phyloP scores from a whole-genome alignment of 164 flowering plant species.

The Magnolia officinalis region DNA sequence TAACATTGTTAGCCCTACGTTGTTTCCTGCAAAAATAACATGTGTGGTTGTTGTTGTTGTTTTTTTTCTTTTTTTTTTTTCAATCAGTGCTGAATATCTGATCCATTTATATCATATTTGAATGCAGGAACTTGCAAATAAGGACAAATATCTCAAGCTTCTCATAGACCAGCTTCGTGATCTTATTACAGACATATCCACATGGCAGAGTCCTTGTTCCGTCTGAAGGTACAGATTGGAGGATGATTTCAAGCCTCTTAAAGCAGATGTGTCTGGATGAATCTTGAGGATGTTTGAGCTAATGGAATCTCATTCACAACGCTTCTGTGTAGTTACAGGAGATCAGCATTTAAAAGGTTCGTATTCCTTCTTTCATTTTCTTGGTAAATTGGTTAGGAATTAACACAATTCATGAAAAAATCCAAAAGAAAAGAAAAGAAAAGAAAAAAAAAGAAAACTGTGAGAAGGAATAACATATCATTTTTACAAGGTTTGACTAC shows the following conservation, averaged over 20 bases:
- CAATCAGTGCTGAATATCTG: neutral
- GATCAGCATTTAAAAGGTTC: no score
- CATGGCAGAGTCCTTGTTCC: conserved; percentile 89
- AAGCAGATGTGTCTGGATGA: neutral
- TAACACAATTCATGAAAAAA: no score
- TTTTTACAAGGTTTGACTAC: no score
- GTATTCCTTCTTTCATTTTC: no score
- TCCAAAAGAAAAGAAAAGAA: no score
- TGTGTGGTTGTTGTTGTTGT: neutral
- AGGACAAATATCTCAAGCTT: conserved; percentile 57
- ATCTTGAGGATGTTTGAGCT: neutral
- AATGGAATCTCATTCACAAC: neutral
- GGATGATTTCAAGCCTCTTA: neutral
- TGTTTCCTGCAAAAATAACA: neutral
- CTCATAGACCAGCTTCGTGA: conserved; percentile 82
- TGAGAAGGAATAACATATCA: no score
- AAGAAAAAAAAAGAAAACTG: no score
- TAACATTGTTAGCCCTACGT: neutral
- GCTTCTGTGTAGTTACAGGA: neutral
- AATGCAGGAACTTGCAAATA: conserved; percentile 62
- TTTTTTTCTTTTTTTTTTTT: neutral
- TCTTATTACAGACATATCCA: conserved; percentile 65
- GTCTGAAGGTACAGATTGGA: conserved; percentile 22
- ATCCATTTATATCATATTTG: neutral
- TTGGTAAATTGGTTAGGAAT: no score